Base-by-base conservation (phyloP, 2,329 filamentous ascomycete genomes). In the Cryphonectria japonica region DNA sequence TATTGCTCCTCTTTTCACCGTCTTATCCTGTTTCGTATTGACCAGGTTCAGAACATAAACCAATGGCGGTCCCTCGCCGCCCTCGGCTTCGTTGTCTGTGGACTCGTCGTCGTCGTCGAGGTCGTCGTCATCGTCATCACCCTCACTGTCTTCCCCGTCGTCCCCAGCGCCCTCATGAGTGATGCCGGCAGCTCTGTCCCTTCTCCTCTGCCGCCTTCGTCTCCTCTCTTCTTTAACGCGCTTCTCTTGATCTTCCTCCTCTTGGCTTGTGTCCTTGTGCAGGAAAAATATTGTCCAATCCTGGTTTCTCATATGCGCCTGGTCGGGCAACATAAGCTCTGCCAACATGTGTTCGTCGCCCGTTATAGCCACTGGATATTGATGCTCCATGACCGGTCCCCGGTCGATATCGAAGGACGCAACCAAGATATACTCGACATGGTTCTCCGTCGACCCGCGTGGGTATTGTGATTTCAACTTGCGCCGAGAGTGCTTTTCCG, bases 281-380 rank as follows among this genome's bases (percentile, higher is more conserved):
- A 99, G 81, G 79, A 99, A 99, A 84, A 99, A 99, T 69, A 98
- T 97, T 59, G 96, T 99, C 96, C 96, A 99, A 80, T 99, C 96
- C 82, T 98, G 95, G 78, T 93, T 95, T 54, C 96, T 89, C 73
- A 96, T 90, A 82, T 99, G 96, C 32, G 95, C 94, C 82, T 98
- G 95, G 81, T 99, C 96, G 0, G 96, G 96, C 79, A 99, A 84
- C 96, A 99, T 99, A 78, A 99, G 88, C 84, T 99, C 96, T 8
- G 96, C 96, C 78, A 99, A 83, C 95, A 98, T 98, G 78, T 97
- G 92, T 83, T 99, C 96, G 79, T 99, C 95, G 43, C 96, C 95
- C 66, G 94, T 98, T 73, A 99, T 98, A 66, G 95, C 91, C 59
- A 93, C 91, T 0, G 96, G 96, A 79, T 95, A 99, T 79, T 99